Percentiles rank a stretch among this genome's conserved stretches.
phyloP scores from a whole-genome alignment of 1,139 yeast species.

The Candida frijolesensis region DNA sequence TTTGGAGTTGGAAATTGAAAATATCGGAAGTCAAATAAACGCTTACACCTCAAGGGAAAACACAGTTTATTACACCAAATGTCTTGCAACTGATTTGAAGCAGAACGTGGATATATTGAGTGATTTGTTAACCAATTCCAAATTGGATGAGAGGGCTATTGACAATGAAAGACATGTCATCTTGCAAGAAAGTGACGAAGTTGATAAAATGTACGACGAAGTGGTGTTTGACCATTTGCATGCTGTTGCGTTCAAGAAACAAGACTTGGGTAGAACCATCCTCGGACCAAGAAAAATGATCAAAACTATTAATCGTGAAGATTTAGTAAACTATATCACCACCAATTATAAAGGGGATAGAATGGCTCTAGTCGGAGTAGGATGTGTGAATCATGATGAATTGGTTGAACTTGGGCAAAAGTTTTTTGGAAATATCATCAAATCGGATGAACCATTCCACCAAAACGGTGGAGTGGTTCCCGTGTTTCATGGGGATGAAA shows the following conservation, averaged over 20 bases:
- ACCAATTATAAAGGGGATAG: slow-evolving; percentile 94
- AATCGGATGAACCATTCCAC: slow-evolving; percentile 63
- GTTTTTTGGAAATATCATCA: slow-evolving; percentile 74
- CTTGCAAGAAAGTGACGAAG: slow-evolving; percentile 95
- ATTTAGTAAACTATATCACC: slow-evolving; percentile 75
- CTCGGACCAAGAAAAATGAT: slow-evolving; percentile 93
- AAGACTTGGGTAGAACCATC: slow-evolving; percentile 96
- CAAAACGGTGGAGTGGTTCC: slow-evolving; percentile 84
- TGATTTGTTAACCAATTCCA: slow-evolving; percentile 86
- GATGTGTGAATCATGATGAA: slow-evolving; percentile 86
- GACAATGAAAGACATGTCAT: slow-evolving; percentile 97
- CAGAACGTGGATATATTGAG: slow-evolving; percentile 85
- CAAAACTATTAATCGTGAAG: slow-evolving; percentile 72
- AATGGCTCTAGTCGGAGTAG: slow-evolving; percentile 96
- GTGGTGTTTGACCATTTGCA: slow-evolving; percentile 97
- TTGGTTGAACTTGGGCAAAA: slow-evolving; percentile 75
- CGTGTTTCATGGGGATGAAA: slow-evolving; percentile 81
- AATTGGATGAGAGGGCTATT: slow-evolving; percentile 78
- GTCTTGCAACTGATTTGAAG: slow-evolving; percentile 78
- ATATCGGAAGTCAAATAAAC: slow-evolving; percentile 94
- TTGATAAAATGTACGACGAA: slow-evolving; percentile 96
- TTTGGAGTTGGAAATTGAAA: slow-evolving; percentile 90
- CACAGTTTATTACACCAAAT: slow-evolving; percentile 94
- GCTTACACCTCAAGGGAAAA: slow-evolving; percentile 97
- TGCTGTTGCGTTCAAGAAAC: slow-evolving; percentile 86